Evolutionary conservation across 345 rosid species (phyloP), one percentile per base, ranked within the genome.

Genomic region (Murraya paniculata): DNA sequence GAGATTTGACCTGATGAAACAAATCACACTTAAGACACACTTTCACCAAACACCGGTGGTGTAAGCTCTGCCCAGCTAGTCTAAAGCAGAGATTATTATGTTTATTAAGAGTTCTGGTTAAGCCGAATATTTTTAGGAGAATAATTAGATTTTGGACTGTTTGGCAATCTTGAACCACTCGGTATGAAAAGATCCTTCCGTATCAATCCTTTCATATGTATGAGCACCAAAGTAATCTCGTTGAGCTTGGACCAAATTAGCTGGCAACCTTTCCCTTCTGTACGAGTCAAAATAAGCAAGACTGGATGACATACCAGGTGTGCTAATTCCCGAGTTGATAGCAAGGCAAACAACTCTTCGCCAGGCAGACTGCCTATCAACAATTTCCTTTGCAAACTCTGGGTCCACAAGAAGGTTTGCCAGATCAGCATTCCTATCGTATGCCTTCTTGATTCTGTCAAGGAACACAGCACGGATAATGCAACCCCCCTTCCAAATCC

Each of bases 401-500:
- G 99, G 99, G 84, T 96, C 98, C 1, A 96, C 94, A 16, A 96
- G 88, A 74, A 96, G 97, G 84, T 90, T 96, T 58, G 97, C 92
- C 4, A 96, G 93, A 14, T 92, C 91, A 9, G 95, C 69, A 71
- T 96, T 93, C 87, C 98, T 85, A 69, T 96, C 98, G 66, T 96
- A 96, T 36, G 99, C 99, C 89, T 91, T 83, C 92, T 93, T 93
- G 88, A 96, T 96, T 83, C 99, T 82, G 84, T 96, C 99, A 50
- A 96, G 85, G 86, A 96, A 95, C 56, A 91, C 83, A 10, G 98
- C 99, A 74, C 99, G 85, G 68, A 95, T 95, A 83, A 95, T 95
- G 87, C 99, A 93, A 19, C 98, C 97, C 28, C 99, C 99, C 85
- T 95, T 95, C 99, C 99, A 93, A 80, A 95, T 93, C 85, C 99